Conservation (phyloP, 352 stramenopile genomes). For the Pythium aquatile region DNA sequence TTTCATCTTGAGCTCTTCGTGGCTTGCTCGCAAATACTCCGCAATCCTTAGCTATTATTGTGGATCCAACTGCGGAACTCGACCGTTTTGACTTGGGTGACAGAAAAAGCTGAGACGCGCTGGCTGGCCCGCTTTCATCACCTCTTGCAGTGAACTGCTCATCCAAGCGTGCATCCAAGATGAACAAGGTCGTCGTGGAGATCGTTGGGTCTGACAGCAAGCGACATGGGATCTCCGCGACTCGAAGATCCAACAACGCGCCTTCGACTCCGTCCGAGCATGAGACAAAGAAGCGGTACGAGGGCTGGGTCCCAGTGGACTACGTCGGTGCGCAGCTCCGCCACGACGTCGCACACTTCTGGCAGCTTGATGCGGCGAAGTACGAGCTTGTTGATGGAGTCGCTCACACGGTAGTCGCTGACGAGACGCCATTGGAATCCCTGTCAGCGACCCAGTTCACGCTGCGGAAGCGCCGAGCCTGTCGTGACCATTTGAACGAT, state of each 20-base stretch:
- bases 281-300: slow-evolving; percentile 18
- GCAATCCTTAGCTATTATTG: neutral
- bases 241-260: slow-evolving; percentile 5
- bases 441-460: slow-evolving; percentile 12
- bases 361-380: slow-evolving; percentile 40
- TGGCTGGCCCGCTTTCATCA: neutral
- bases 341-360: slow-evolving; percentile 47
- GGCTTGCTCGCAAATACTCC: neutral
- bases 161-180: slow-evolving; percentile 1
- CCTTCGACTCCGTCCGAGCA: neutral
- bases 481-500: too few species aligned
- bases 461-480: slow-evolving; percentile 1
- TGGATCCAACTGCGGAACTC: neutral
- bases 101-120: neutral
- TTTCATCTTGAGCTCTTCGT: slow-evolving; percentile 21
- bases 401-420: slow-evolving; percentile 24
- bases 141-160: too few species aligned
- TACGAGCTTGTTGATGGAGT: slow-evolving; percentile 39
- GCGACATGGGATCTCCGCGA: too few species aligned
- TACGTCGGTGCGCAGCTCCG: slow-evolving; percentile 46
- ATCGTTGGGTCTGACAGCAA: slow-evolving; percentile 13
- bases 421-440: slow-evolving; percentile 28
- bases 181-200: slow-evolving; percentile 43
- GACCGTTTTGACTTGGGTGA: neutral
- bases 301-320: slow-evolving; percentile 50